phyloP scores from a whole-genome alignment of 768 basidiomycete genomes.

The Suillus alpinus region DNA sequence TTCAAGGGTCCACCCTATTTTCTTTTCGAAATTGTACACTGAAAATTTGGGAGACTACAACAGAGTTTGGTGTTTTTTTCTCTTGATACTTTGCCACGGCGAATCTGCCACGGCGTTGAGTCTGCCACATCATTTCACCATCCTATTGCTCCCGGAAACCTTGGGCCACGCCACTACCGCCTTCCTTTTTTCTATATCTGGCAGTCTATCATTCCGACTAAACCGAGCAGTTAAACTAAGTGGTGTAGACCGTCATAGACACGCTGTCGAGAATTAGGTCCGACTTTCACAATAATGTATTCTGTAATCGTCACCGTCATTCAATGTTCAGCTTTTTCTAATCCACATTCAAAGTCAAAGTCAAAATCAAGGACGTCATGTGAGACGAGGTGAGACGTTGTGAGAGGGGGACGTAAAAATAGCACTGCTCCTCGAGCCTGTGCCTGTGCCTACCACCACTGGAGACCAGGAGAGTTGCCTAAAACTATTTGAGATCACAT shows the following conservation, averaged over 20 bases:
- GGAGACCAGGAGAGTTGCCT: not conserved
- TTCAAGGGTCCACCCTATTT: not conserved
- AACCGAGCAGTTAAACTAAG: not conserved
- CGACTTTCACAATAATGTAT: too few relatives aligned
- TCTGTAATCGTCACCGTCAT: too few relatives aligned
- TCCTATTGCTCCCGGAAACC: slow-evolving; percentile 20
- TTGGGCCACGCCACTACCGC: slow-evolving; percentile 14
- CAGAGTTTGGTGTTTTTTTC: not conserved
- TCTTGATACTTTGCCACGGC: slow-evolving; percentile 3
- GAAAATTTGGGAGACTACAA: not conserved
- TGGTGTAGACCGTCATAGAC: not conserved
- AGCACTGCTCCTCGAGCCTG: not conserved
- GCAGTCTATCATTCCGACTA: slow-evolving; percentile 7
- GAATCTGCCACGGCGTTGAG: slow-evolving; percentile 23
- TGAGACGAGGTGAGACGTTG: not conserved
- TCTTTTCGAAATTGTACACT: not conserved
- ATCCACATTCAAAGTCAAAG: too few relatives aligned
- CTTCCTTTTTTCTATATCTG: slow-evolving; percentile 23
- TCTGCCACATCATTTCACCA: slow-evolving; percentile 19
- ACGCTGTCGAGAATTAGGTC: not conserved
- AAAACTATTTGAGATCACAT: not conserved
- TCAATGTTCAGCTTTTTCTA: too few relatives aligned
- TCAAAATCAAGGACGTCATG: not conserved
- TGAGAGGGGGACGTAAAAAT: not conserved
- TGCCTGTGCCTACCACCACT: slow-evolving; percentile 1